These are phyloP conservation scores for Trichoderma sp. DNA, from an alignment of 2,329 filamentous ascomycete genomes.

Conservation along the genomic window DNA sequence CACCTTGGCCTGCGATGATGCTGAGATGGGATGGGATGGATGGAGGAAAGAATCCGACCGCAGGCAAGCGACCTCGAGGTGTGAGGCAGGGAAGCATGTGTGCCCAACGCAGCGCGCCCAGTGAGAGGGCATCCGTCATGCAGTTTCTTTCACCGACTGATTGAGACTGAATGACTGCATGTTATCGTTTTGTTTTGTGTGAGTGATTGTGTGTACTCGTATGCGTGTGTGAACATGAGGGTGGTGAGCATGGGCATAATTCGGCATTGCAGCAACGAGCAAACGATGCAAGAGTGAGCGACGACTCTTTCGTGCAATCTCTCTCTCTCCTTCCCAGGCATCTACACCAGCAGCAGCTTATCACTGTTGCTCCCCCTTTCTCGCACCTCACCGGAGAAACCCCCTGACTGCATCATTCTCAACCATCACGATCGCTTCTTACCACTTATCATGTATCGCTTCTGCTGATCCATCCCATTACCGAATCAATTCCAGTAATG, in stretches of 20 bases:
- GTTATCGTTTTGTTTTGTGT: not conserved
- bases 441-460: not conserved
- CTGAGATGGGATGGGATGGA: not conserved
- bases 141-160: constrained; percentile 11
- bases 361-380: not conserved
- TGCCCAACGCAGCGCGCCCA: constrained; percentile 11
- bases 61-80: not conserved
- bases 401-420: not conserved
- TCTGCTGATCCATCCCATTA: constrained; percentile 6
- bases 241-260: not conserved
- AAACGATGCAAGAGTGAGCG: not conserved
- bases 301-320: not conserved
- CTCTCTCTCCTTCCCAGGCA: not conserved
- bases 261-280: not conserved
- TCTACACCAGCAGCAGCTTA: not conserved
- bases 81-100: not conserved
- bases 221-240: not conserved
- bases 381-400: not conserved
- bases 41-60: not conserved
- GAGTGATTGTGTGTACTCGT: not conserved
- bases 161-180: not conserved
- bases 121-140: not conserved
- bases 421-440: not conserved
- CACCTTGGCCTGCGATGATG: not conserved
- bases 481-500: constrained; percentile 19